These are phyloP conservation scores for Kurtzmaniella cleridarum DNA, from an alignment of 805 yeast species.

Conservation along the genomic window DNA sequence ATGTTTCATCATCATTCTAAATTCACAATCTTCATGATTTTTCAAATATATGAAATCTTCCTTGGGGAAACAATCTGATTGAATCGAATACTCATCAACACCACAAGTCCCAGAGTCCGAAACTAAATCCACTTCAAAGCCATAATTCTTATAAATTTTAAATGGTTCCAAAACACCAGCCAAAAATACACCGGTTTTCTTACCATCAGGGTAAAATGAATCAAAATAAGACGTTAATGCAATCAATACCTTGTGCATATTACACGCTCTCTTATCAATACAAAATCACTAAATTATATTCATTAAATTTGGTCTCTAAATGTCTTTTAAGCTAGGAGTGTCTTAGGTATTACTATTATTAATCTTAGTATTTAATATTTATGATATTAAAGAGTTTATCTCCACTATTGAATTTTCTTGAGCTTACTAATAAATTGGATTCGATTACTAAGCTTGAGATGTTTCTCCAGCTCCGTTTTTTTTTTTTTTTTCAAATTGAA, in stretches of 20 bases:
- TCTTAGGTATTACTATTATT: too few species aligned
- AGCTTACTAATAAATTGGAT: too few species aligned
- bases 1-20: conserved; percentile 30
- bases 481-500: conserved; percentile 8
- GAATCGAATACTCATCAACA: conserved; percentile 52
- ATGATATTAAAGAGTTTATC: too few species aligned
- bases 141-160: conserved; percentile 40
- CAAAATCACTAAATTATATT: too few species aligned
- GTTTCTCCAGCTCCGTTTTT: not conserved
- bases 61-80: conserved; percentile 20
- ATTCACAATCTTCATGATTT: conserved; percentile 26
- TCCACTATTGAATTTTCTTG: too few species aligned
- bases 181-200: conserved; percentile 56
- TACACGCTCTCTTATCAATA: not conserved
- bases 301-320: too few species aligned
- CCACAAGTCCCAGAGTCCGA: conserved; percentile 57
- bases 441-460: not conserved
- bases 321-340: too few species aligned
- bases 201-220: conserved; percentile 51
- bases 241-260: conserved; percentile 34
- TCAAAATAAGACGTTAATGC: conserved; percentile 40
- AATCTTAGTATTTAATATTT: too few species aligned
- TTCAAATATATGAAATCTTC: not conserved
- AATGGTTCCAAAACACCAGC: conserved; percentile 59
- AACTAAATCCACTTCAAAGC: conserved; percentile 49